phyloP scores from a whole-genome alignment of 495 filamentous ascomycete species.

The Penicillium desertorum region DNA sequence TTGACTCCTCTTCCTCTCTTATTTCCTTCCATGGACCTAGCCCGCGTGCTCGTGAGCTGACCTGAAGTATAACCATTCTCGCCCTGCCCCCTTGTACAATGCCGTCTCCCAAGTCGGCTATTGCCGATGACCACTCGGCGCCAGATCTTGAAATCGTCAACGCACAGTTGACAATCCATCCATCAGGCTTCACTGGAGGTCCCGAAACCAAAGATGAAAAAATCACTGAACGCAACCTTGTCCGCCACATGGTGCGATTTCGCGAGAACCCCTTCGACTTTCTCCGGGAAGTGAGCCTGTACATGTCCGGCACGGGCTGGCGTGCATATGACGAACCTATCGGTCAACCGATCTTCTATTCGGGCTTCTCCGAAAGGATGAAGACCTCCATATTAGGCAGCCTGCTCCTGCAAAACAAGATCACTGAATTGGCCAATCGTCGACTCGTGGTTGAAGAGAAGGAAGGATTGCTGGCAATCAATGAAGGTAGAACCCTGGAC shows the following conservation, averaged over 20 bases:
- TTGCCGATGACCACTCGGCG: constrained; percentile 49
- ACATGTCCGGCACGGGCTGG: constrained; percentile 91
- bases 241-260: constrained; percentile 82
- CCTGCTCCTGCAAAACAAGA: constrained; percentile 68
- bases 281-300: constrained; percentile 85
- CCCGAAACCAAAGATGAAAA: constrained; percentile 39
- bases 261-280: constrained; percentile 72
- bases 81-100: constrained; percentile 23
- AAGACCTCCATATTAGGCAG: constrained; percentile 71
- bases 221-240: constrained; percentile 66
- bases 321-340: constrained; percentile 86
- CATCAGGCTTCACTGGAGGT: constrained; percentile 61
- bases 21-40: neutral
- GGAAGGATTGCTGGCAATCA: constrained; percentile 63
- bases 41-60: constrained; percentile 8
- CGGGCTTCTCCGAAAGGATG: constrained; percentile 89
- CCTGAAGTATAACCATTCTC: constrained; percentile 10
- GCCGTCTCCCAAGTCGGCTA: constrained; percentile 37
- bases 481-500: constrained; percentile 37
- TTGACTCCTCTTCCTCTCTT: neutral
- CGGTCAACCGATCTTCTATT: constrained; percentile 90
- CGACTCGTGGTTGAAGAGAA: constrained; percentile 72
- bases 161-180: constrained; percentile 75
- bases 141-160: constrained; percentile 83
- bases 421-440: constrained; percentile 71